phyloP scores from a whole-genome alignment of 2,329 filamentous ascomycete genomes.

The Penicillium sp. region DNA sequence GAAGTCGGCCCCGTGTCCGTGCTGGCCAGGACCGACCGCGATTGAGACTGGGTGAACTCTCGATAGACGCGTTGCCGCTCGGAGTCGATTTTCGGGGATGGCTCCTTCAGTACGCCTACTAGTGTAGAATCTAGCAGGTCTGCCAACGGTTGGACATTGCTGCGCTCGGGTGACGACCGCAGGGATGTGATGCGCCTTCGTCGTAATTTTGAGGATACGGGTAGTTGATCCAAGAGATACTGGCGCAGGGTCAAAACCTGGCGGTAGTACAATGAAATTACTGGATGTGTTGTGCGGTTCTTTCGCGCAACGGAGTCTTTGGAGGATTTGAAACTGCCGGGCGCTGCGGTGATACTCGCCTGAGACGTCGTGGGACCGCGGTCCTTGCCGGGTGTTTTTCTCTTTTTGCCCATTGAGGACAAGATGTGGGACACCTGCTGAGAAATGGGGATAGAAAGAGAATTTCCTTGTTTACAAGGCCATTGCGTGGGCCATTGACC shows the following conservation, averaged over 20 bases:
- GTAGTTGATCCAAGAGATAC: constrained; percentile 67
- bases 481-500: background rate
- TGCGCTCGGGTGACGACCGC: constrained; percentile 1
- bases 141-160: constrained; percentile 40
- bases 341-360: constrained; percentile 26
- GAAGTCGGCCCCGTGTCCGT: constrained; percentile 45
- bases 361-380: constrained; percentile 19
- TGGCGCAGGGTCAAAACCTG: constrained; percentile 66
- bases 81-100: constrained; percentile 30
- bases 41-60: constrained; percentile 63
- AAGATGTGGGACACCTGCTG: background rate
- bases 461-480: background rate
- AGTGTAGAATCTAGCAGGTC: constrained; percentile 68
- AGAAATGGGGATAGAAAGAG: background rate
- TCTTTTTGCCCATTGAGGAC: constrained; percentile 40
- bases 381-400: constrained; percentile 41
- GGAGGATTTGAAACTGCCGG: constrained; percentile 18
- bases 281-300: constrained; percentile 50
- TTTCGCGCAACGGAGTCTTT: constrained; percentile 10
- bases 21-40: constrained; percentile 31
- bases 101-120: constrained; percentile 55
- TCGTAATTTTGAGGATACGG: constrained; percentile 60
- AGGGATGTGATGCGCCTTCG: constrained; percentile 46
- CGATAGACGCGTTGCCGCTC: constrained; percentile 57
- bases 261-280: constrained; percentile 69